Evolutionary conservation across 306 rosid genomes (phyloP), one percentile per base, ranked within the genome.

Genomic region (Begonia loranthoides): DNA sequence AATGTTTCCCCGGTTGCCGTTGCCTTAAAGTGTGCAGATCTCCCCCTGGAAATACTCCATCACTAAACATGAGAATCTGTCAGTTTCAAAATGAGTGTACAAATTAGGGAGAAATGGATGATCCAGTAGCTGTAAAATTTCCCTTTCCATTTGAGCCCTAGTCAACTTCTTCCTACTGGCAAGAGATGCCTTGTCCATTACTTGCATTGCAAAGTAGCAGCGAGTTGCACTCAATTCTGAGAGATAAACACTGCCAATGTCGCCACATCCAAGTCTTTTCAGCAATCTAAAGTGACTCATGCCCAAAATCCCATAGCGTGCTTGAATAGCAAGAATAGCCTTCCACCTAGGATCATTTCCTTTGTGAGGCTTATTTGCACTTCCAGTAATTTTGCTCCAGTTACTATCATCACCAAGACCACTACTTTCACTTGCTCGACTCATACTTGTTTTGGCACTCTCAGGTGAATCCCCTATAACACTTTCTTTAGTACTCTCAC

Each of bases 271-370:
- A 65, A 90, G 99, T 58, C 95, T 72, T 68, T 74, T 86, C 56
- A 90, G 86, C 66, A 90, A 74, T 66, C 70, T 81, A 67, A 90
- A 90, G 63, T 90, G 99, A 74, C 92, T 90, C 99, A 86, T 90
- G 58, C 99, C 99, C 78, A 90, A 67, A 57, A 80, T 76, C 58
- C 95, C 95, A 70, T 90, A 94, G 62, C 99, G 75, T 13, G 77
- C 67, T 71, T 94, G 86, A 56, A 90, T 75, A 39, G 99, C 94
- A 61, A 90, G 95, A 60, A 90, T 86, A 53, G 99, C 87, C 75
- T 90, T 90, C 99, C 95, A 90, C 74, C 95, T 71, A 24, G 99
- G 99, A 73, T 90, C 99, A 62, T 90, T 90, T 69, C 95, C 99
- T 67, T 90, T 90, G 70, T 90, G 99, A 53, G 99, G 99, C 66